Conservation (phyloP, 345 rosid species). For the Trapa bicornis region DNA sequence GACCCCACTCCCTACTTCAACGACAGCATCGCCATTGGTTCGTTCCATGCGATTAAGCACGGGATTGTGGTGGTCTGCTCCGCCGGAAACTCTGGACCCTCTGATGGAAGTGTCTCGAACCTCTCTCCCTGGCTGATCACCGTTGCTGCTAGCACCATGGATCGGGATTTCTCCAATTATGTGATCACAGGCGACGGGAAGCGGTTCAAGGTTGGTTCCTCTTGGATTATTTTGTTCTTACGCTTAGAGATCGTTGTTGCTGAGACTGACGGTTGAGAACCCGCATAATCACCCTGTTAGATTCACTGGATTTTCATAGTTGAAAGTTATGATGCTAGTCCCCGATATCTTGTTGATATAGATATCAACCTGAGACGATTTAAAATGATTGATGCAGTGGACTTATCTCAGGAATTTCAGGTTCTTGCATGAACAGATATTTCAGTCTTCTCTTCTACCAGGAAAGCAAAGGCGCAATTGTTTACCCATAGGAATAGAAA, state of each 20-base stretch:
- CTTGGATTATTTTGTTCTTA: background rate
- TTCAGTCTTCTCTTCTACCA: background rate
- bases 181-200: conserved; percentile 46
- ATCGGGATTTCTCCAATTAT: conserved; percentile 62
- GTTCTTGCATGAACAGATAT: background rate
- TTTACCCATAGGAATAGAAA: background rate
- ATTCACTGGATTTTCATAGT: background rate
- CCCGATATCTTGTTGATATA: background rate
- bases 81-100: conserved; percentile 80
- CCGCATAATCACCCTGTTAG: background rate
- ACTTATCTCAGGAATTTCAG: background rate
- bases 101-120: conserved; percentile 45
- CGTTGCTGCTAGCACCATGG: conserved; percentile 83
- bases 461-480: background rate
- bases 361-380: background rate
- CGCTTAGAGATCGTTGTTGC: background rate
- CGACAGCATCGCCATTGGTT: conserved; percentile 56
- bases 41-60: conserved; percentile 61
- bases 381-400: background rate
- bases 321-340: background rate
- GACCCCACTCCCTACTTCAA: conserved; percentile 27
- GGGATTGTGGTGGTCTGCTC: conserved; percentile 57
- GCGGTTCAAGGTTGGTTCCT: conserved; percentile 39
- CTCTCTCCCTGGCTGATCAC: conserved; percentile 84
- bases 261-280: background rate